These are phyloP conservation scores for Microcyclospora tardicrescens DNA, from an alignment of 2,329 filamentous ascomycete species.

Conservation along the genomic window DNA sequence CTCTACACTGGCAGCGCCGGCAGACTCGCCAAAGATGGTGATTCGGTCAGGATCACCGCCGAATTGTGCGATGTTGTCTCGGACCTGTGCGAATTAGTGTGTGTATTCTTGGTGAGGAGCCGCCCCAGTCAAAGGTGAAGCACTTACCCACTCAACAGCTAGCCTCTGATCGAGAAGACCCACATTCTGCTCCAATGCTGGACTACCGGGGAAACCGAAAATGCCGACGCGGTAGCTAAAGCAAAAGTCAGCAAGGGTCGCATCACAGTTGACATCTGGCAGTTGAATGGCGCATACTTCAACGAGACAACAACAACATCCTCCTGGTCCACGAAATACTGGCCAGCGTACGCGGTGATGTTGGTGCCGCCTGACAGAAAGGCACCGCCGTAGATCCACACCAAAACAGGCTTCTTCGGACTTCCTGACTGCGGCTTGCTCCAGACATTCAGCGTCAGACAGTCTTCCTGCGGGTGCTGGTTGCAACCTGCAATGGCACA, in stretches of 20 bases:
- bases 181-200: slow-evolving; percentile 24
- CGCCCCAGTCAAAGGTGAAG: too few species aligned
- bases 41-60: slow-evolving; percentile 28
- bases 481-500: neutral
- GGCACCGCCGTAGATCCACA: slow-evolving; percentile 5
- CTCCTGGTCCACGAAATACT: slow-evolving; percentile 24
- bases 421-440: neutral
- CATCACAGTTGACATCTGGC: too few species aligned
- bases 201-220: slow-evolving; percentile 27
- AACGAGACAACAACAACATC: slow-evolving; percentile 29
- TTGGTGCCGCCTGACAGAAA: slow-evolving; percentile 2
- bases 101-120: too few species aligned
- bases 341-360: slow-evolving; percentile 11
- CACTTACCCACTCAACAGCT: slow-evolving; percentile 23
- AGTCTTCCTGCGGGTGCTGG: slow-evolving; percentile 2
- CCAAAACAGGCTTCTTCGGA: slow-evolving; percentile 1
- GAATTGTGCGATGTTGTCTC: slow-evolving; percentile 29
- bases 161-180: slow-evolving; percentile 29
- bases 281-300: slow-evolving; percentile 6
- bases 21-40: slow-evolving; percentile 28
- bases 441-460: slow-evolving; percentile 6
- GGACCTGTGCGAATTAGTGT: slow-evolving; percentile 6
- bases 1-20: slow-evolving; percentile 25
- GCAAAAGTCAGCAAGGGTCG: too few species aligned
- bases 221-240: slow-evolving; percentile 25